These are phyloP conservation scores for Olyra latifolia DNA, from an alignment of 176 grass and related monocot genomes.

Conservation along the genomic window DNA sequence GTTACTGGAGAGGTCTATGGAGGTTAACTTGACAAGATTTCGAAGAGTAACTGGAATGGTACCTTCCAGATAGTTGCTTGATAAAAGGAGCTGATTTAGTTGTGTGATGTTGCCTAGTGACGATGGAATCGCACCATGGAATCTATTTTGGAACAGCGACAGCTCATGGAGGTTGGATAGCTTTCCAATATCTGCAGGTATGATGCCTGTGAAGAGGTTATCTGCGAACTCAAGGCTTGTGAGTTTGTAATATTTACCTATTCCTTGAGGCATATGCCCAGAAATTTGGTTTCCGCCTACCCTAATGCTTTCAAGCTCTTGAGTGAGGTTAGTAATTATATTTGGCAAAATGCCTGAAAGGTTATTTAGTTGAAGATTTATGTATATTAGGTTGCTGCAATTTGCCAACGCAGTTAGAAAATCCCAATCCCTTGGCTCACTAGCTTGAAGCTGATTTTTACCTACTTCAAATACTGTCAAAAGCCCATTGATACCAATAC, in stretches of 20 bases:
- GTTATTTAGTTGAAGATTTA: neutral
- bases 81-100: neutral
- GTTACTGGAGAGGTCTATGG: neutral
- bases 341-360: conserved; percentile 1
- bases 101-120: neutral
- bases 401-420: neutral
- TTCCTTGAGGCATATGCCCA: neutral
- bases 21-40: neutral
- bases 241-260: neutral
- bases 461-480: neutral
- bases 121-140: neutral
- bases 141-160: neutral
- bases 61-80: neutral
- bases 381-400: neutral
- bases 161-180: neutral
- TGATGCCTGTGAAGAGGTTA: neutral
- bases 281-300: neutral
- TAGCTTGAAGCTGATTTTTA: neutral
- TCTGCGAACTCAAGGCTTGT: neutral
- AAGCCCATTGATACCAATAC: neutral
- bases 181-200: neutral
- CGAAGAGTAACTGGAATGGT: neutral
- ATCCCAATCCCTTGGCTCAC: neutral
- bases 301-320: neutral
- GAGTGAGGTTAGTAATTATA: neutral